phyloP scores from a whole-genome alignment of 2,329 filamentous ascomycete genomes.

The Colletotrichum sp. region DNA sequence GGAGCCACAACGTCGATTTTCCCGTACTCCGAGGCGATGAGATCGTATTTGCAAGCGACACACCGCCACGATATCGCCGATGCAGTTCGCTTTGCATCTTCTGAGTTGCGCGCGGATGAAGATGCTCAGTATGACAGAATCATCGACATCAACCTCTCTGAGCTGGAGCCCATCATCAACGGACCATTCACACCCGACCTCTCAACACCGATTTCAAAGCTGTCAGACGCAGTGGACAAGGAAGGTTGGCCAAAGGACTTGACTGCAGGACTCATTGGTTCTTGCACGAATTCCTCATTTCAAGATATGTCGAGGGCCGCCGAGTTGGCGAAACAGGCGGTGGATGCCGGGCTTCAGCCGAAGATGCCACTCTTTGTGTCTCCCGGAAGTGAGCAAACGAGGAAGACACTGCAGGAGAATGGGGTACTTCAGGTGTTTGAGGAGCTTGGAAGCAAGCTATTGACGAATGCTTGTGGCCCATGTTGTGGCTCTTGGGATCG shows the following conservation, averaged over 20 bases:
- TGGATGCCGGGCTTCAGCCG: slow-evolving; percentile 75
- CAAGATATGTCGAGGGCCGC: slow-evolving; percentile 77
- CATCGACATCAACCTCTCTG: slow-evolving; percentile 76
- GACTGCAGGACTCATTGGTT: slow-evolving; percentile 79
- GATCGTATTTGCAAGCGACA: slow-evolving; percentile 75
- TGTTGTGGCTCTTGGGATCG: slow-evolving; percentile 78
- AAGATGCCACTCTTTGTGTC: slow-evolving; percentile 79
- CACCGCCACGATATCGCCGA: slow-evolving; percentile 75
- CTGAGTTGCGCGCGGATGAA: slow-evolving; percentile 11
- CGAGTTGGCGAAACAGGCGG: slow-evolving; percentile 74
- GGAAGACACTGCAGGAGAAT: slow-evolving; percentile 72
- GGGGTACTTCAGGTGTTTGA: slow-evolving; percentile 76
- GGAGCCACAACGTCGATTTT: slow-evolving; percentile 75
- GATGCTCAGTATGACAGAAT: slow-evolving; percentile 72
- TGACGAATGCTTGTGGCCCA: slow-evolving; percentile 76
- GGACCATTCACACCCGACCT: slow-evolving; percentile 81
- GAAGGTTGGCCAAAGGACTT: slow-evolving; percentile 80
- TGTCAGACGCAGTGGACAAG: slow-evolving; percentile 74
- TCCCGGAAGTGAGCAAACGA: slow-evolving; percentile 77
- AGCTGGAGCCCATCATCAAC: slow-evolving; percentile 80
- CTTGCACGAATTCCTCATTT: slow-evolving; percentile 70
- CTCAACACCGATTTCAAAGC: slow-evolving; percentile 78
- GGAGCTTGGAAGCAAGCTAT: slow-evolving; percentile 75
- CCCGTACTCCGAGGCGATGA: slow-evolving; percentile 82
- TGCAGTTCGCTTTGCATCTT: slow-evolving; percentile 65